Evolutionary conservation across 1,284 basidiomycete species (phyloP), one percentile per base, ranked within the genome.

Genomic region (Pseudozyma sp.): DNA sequence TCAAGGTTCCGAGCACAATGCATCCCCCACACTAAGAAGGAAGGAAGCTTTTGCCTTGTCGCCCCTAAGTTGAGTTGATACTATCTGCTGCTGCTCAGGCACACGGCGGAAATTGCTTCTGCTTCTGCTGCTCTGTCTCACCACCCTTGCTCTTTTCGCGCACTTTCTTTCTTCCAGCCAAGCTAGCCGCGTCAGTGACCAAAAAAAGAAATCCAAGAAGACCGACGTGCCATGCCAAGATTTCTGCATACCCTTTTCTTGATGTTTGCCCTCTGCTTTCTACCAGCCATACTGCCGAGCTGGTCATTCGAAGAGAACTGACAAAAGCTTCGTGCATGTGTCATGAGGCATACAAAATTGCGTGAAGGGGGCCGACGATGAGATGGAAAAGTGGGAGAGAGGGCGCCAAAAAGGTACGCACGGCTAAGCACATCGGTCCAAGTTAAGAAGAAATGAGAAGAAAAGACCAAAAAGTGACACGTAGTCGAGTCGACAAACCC

Each of bases 151-250:
- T 40, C 25, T 39, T 19, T 57, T 57, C 45, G 54, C 12, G 44
- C 44, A 56, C 19, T 48, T 56, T 56, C 19, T 48, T 56, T 56
- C 55, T 57, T 57, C 55, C 38, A 48, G 36, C 43, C 40, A n/a
- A 16, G 40, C 45, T 11, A 13, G 39, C 39, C 39, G 39, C 39
- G 39, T 40, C 11, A 40, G 39, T 4, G 3, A 40, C 39, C 39
- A n/a, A 13, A 12, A n/a, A 40, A n/a, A 12, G n/a, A 16, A 44
- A 18, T 40, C 39, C n/a, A 12, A 40, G 4, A 40, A 12, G n/a
- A n/a, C 39, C 13, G 9, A 48, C 44, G 47, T 44, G 47, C 44
- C 57, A 52, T 36, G 49, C 44, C 44, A 59, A 36, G 50, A 34
- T 36, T 53, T 36, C 18, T 31, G 19, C 21, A 21, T 16, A 4